Evolutionary conservation across 129 eudicot species (phyloP), one percentile per base, ranked within the genome.

Genomic region (Silybum marianum): DNA sequence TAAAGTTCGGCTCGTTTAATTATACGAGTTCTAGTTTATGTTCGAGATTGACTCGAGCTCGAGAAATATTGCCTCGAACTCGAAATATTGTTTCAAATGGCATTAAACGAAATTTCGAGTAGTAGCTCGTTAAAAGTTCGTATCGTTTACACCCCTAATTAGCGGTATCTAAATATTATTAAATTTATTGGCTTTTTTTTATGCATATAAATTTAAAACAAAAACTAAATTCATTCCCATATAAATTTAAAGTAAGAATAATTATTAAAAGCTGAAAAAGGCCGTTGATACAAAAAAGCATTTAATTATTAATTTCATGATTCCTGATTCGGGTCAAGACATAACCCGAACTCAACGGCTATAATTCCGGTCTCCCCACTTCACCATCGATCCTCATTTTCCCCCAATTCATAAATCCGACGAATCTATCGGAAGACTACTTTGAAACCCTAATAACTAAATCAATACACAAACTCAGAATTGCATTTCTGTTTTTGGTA

Each of bases 281-380:
- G 58, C 75, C 75, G 85, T 74, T 74, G 78, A 60, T 72, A 66
- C 54, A 74, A 74, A 42, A 74, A 28, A 28, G 30, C 30, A 28
- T 28, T 28, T 28, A 28, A 28, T 28, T 54, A 79, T 32, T 32
- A 4, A 32, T 32, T 67, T n/a, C 26, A 80, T 23, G 21, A 40
- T 38, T 10, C 13, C 18, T 28, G 21, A 72, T 58, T 74, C 68
- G 51, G 72, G 93, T 84, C 84, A 85, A 85, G 78, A 83, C 81
- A 86, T 77, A n/a, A 77, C n/a, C 81, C 87, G 65, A 74, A 73
- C 73, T 74, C 84, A 90, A 90, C 95, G 95, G 95, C 95, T 90
- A 88, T 26, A 84, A 78, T 78, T 81, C 80, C 89, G 95, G 86
- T 88, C 82, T 62, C 18, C 51, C 72, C n/a, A 51, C 70, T 44